Base-by-base conservation (phyloP, 1,284 basidiomycete genomes). In the Cutaneotrichosporon cavernicola region DNA sequence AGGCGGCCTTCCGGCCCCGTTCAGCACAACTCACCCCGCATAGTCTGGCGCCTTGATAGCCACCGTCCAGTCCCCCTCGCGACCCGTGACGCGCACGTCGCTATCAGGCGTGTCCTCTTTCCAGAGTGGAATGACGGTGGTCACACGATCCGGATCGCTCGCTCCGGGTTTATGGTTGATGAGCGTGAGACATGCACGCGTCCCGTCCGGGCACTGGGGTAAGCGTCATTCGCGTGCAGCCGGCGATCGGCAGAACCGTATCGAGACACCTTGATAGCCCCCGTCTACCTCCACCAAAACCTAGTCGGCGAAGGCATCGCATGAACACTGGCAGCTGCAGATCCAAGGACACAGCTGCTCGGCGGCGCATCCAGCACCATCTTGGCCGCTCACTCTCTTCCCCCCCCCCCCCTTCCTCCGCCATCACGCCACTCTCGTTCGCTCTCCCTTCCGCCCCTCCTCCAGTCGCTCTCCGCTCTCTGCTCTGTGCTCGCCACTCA, bases 91-190 rank as follows among this genome's bases (percentile, higher is more conserved):
- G 47, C 40, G 65, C 38, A 75, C 62, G 43, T 75, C 70, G 4
- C 64, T 65, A 10, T 76, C 76, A 4, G 74, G 50, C 26, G 49
- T 53, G 50, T 60, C 72, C 1, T 58, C 70, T 5, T 66, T 61
- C 76, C 78, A 81, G 57, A 81, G 61, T 0, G 80, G 78, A 32
- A 81, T 74, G 51, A 81, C 80, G 10, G 76, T 70, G 1, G 76
- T 76, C 8, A 81, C 72, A 49, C 80, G 66, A 26, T 76, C 73
- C 10, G 67, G 66, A 22, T 78, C 75, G 5, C 66, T 65, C 7
- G 75, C 70, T 11, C 18, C 18, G 11, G 69, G 61, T 62, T 80
- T 80, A 63, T 75, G 73, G 61, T 81, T 81, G 38, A 75, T 60
- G 14, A 80, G 58, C 30, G 69, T 74, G 53, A 80, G 63, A 66